Evolutionary conservation across 1,139 yeast genomes (phyloP).

Genomic region (Magnusiomyces ingens): DNA sequence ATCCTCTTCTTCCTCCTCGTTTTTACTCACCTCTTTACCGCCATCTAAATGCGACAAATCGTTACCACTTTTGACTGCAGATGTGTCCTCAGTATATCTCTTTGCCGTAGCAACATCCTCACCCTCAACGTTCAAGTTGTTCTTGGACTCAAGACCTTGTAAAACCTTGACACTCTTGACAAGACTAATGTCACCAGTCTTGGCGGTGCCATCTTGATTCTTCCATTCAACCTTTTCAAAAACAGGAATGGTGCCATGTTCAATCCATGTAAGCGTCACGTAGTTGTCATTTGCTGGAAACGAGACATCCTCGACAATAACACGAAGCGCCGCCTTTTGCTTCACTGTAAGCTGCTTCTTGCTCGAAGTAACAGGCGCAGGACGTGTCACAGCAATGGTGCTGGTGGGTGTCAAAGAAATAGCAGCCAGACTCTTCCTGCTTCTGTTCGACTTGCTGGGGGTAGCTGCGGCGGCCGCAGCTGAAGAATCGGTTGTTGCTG

Average conservation of each 20-base stretch:
- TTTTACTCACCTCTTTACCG: conserved; percentile 21
- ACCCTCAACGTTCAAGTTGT: conserved; percentile 37
- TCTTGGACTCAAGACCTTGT: conserved; percentile 11
- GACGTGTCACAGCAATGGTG: conserved; percentile 22
- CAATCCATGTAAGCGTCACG: conserved; percentile 61
- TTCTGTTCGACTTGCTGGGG: conserved; percentile 18
- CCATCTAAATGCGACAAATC: conserved; percentile 46
- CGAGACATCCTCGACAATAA: conserved; percentile 27
- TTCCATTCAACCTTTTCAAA: conserved; percentile 59
- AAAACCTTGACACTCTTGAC: conserved; percentile 20
- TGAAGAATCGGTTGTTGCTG: conserved; percentile 14
- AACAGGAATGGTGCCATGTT: conserved; percentile 56
- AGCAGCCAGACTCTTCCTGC: conserved; percentile 30
- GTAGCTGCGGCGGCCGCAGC: conserved; percentile 12
- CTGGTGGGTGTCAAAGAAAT: conserved; percentile 21
- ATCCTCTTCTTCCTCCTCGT: conserved; percentile 24
- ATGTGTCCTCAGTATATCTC: conserved; percentile 59
- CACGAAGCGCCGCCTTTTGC: conserved; percentile 33
- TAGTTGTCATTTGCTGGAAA: conserved; percentile 36
- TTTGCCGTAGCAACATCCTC: conserved; percentile 66
- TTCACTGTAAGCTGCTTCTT: conserved; percentile 11
- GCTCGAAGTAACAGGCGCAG: conserved; percentile 16
- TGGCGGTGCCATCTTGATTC: conserved; percentile 27
- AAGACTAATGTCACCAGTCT: conserved; percentile 20
- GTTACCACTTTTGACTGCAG: conserved; percentile 40